Base-by-base conservation (phyloP, 495 filamentous ascomycete genomes). In the Antarctomyces pellizariae region DNA sequence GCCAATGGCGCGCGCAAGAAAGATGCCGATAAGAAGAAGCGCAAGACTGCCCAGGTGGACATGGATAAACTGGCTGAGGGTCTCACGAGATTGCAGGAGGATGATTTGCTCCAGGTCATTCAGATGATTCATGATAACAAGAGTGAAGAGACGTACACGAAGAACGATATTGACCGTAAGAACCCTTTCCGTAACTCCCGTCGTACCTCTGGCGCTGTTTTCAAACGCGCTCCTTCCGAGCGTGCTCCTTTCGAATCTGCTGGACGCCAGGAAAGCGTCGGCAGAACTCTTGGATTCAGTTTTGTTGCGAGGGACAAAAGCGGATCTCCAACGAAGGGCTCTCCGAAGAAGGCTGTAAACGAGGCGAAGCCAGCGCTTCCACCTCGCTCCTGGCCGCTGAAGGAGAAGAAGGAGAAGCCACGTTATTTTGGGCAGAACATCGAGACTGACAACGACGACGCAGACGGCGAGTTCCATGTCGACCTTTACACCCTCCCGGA, bases 101-200 rank as follows among this genome's bases (percentile, higher is more conserved):
- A 91, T 26, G 82, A 95, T 41, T 64, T 99, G 4, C 59, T 99
- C 20, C 72, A 80, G 32, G 79, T 95, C 7, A 84, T 99, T 29
- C 80, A 92, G 54, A 75, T 99, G 71, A 77, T 99, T 25, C 86
- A 95, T 42, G 89, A 99, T 45, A 71, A 92, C 46, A 95, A 95
- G 58, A 66, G 67, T 0, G 57, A 72, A 1, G 77, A 86, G 17
- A 92, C 86, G 1, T 92, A 92, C 46, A 83, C 78, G 21, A 90
- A 90, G 53, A 95, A 93, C 34, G 90, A 99, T 48, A 64, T 92
- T 21, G 89, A 99, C 36, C 69, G 78, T 84, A 51, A 55, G 75
- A 59, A 18, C 24, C 29, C 25, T 23, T 32, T 33, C 16, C 25
- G 25, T 18, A 25, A 14, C 21, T 16, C 12, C 15, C 31, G 16